phyloP scores from a whole-genome alignment of 2,329 filamentous ascomycete genomes.

The Anthostomella pinea region DNA sequence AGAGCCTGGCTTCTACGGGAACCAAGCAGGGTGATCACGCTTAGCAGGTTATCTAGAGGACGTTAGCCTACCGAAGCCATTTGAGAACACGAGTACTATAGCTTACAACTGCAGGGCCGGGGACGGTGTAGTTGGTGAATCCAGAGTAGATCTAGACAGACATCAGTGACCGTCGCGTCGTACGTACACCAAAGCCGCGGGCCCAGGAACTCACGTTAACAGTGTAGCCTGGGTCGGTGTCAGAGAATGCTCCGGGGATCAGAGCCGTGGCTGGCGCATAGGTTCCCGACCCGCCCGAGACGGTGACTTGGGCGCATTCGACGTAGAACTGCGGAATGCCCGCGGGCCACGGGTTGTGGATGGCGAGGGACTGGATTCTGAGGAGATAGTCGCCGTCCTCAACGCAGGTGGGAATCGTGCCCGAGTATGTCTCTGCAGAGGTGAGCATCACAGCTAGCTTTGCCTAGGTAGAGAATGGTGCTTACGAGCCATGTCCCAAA shows the following conservation, averaged over 20 bases:
- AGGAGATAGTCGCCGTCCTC: constrained; percentile 57
- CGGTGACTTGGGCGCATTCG: constrained; percentile 45
- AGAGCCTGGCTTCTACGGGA: too few species aligned
- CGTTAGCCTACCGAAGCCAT: too few species aligned
- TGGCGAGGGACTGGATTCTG: constrained; percentile 58
- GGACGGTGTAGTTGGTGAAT: constrained; percentile 20
- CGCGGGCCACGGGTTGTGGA: constrained; percentile 52
- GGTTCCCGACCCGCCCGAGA: constrained; percentile 39
- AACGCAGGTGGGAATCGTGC: constrained; percentile 49
- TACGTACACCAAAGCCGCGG: neutral
- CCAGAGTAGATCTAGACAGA: constrained; percentile 15
- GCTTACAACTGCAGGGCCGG: constrained; percentile 18
- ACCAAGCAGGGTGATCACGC: too few species aligned
- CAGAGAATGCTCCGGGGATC: constrained; percentile 18
- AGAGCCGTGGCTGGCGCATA: constrained; percentile 28
- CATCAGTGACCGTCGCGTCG: neutral
- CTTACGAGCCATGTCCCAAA: constrained; percentile 34
- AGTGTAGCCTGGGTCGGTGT: constrained; percentile 18
- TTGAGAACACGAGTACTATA: too few species aligned
- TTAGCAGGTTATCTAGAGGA: too few species aligned
- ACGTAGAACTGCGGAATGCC: constrained; percentile 46
- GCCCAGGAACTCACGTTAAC: constrained; percentile 17
- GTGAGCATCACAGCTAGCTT: constrained; percentile 3
- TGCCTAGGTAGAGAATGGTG: neutral
- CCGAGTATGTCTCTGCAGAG: constrained; percentile 31